phyloP scores from a whole-genome alignment of 768 basidiomycete species.

The Tylopilus sp. region DNA sequence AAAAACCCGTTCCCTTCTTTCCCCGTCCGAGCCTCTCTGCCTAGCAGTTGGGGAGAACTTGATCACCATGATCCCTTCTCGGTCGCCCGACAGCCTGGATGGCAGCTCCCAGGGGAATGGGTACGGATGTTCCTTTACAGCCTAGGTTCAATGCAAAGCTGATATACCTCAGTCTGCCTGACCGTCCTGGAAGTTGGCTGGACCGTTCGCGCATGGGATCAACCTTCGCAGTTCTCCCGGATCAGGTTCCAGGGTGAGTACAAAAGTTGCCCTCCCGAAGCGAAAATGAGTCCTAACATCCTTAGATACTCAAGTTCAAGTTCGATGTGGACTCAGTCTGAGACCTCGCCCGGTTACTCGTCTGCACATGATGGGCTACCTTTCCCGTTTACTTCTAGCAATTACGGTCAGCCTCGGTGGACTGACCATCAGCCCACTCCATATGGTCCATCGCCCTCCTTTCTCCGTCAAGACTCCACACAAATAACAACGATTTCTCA shows the following conservation, averaged over 20 bases:
- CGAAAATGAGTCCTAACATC: neutral
- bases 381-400: neutral
- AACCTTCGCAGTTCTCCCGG: neutral
- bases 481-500: accelerated
- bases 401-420: neutral
- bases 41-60: neutral
- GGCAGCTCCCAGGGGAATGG: neutral
- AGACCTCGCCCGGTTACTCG: no score
- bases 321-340: neutral
- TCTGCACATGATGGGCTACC: neutral
- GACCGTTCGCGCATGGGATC: no score
- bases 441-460: neutral
- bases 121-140: neutral
- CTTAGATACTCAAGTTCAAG: no score
- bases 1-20: no score
- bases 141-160: neutral
- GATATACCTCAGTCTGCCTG: neutral
- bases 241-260: neutral
- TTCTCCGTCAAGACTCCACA: neutral
- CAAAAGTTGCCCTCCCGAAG: neutral
- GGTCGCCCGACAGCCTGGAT: neutral
- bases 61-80: neutral
- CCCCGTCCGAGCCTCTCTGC: no score
- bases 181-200: neutral
- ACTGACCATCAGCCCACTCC: neutral